A percentile compares a stretch with the other conserved stretches of the same genome.
phyloP scores from a whole-genome alignment of 2,329 filamentous ascomycete genomes.

The Thielaviopsis euricoi region DNA sequence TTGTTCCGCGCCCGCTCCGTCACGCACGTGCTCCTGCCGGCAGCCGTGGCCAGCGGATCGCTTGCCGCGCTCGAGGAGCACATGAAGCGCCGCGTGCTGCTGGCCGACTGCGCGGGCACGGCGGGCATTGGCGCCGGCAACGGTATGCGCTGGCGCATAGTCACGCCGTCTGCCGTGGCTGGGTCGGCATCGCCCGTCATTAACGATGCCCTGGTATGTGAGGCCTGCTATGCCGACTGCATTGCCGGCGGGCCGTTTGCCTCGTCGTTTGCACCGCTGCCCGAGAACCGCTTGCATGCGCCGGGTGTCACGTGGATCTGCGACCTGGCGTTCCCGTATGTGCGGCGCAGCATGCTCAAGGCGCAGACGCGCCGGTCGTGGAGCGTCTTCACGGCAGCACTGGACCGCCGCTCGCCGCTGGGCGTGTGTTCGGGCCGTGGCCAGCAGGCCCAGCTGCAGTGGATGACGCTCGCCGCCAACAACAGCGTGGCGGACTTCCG shows the following conservation, averaged over 20 bases:
- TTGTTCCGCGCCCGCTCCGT: slow-evolving; percentile 4
- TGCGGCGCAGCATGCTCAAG: slow-evolving; percentile 13
- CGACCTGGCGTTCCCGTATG: slow-evolving; percentile 17
- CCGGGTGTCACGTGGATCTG: slow-evolving; percentile 18
- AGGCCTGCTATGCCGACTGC: slow-evolving; percentile 23
- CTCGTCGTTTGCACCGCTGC: slow-evolving; percentile 18
- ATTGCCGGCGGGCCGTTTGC: slow-evolving; percentile 18
- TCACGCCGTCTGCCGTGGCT: slow-evolving; percentile 8
- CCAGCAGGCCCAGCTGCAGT: neutral
- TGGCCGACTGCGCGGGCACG: slow-evolving; percentile 19
- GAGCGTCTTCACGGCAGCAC: slow-evolving; percentile 16
- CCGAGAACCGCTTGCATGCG: slow-evolving; percentile 12
- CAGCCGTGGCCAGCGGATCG: neutral
- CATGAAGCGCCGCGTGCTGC: slow-evolving; percentile 15
- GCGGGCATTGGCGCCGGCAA: slow-evolving; percentile 14
- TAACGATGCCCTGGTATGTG: slow-evolving; percentile 21
- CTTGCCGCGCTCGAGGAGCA: slow-evolving; percentile 16
- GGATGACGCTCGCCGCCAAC: slow-evolving; percentile 9
- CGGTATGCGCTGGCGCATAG: slow-evolving; percentile 19
- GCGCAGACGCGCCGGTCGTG: slow-evolving; percentile 17
- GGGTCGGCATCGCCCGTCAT: slow-evolving; percentile 14
- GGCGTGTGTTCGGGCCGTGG: neutral
- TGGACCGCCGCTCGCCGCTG: neutral
- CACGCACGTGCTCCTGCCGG: neutral
- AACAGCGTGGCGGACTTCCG: slow-evolving; percentile 15